Base-by-base conservation (phyloP, 2,329 filamentous ascomycete genomes). In the Tolypocladium tropicale region DNA sequence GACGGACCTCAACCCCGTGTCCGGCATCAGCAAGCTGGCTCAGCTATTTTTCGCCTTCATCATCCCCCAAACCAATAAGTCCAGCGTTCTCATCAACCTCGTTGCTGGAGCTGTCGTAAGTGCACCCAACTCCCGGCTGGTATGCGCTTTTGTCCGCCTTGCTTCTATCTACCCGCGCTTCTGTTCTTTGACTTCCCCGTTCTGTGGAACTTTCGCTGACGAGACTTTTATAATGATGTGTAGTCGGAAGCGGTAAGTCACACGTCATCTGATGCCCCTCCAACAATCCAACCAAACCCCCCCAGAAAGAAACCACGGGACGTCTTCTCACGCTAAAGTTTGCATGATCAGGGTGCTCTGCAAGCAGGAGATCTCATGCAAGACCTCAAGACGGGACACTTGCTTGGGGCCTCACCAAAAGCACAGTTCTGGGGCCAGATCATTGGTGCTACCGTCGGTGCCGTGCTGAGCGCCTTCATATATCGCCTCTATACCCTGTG, bases 401-500 rank as follows among this genome's bases (percentile, higher is more conserved):
- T 99, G 0, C 80, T 99, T 1, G 92, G 93, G 12, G 94, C 94
- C 0, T 89, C 90, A 4, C 94, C 94, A 0, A 94, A 89, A 63
- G 94, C 94, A 0, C 94, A 99, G 66, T 99, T 99, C 69, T 96
- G 90, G 79, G 94, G 94, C 1, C 94, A 99, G 68, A 83, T 97
- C 23, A 92, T 99, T 54, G 94, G 94, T 5, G 90, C 88, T 37
- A 86, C 89, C 0, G 84, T 89, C 2, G 94, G 94, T 2, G 92
- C 94, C 1, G 79, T 97, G 12, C 80, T 95, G 6, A 93, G 88
- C 58, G 91, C 93, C 0, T 81, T 88, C 3, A 87, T 97, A 3
- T 99, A 99, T 70, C 86, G 86, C 57, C 76, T 97, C 16, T 99
- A 99, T 67, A 93, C 91, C 2, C 66, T 73, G 77, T 79, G 39